Percentiles rank a stretch among this genome's conserved stretches.
phyloP scores from a whole-genome alignment of 2,329 filamentous ascomycete species.

The Hortaea sp. region DNA sequence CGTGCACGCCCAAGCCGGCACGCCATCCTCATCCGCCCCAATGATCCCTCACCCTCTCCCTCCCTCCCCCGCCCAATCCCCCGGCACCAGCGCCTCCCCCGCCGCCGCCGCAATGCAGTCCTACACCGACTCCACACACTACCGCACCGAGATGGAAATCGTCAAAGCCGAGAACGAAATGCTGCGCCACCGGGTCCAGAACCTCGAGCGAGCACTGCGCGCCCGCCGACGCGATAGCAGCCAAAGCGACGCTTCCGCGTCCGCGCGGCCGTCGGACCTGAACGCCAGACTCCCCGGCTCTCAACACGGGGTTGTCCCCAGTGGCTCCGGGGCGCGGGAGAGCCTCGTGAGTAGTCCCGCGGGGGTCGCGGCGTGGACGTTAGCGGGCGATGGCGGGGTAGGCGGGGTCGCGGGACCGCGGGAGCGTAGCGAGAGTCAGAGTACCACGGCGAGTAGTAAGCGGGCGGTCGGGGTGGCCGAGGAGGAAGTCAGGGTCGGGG shows the following conservation, averaged over 20 bases:
- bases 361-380: conserved; percentile 5
- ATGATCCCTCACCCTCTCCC: conserved; percentile 5
- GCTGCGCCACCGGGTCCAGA: conserved; percentile 37
- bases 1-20: conserved; percentile 16
- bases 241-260: conserved; percentile 16
- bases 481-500: conserved; percentile 26
- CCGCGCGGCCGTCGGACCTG: conserved; percentile 5
- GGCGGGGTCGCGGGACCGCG: conserved; percentile 24
- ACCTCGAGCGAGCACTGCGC: conserved; percentile 34
- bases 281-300: conserved; percentile 1
- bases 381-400: conserved; percentile 15
- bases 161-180: conserved; percentile 41
- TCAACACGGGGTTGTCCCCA: conserved; percentile 1
- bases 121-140: conserved; percentile 32
- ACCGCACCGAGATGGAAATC: conserved; percentile 37
- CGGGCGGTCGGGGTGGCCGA: conserved; percentile 11
- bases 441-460: conserved; percentile 25
- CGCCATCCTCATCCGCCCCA: conserved; percentile 4
- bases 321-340: not conserved
- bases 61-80: conserved; percentile 13
- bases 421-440: conserved; percentile 28
- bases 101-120: conserved; percentile 16
- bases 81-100: conserved; percentile 3
- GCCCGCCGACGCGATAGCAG: conserved; percentile 22
- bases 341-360: conserved; percentile 5